These are phyloP conservation scores for Epichloe sibirici DNA, from an alignment of 2,329 filamentous ascomycete species.

Conservation along the genomic window DNA sequence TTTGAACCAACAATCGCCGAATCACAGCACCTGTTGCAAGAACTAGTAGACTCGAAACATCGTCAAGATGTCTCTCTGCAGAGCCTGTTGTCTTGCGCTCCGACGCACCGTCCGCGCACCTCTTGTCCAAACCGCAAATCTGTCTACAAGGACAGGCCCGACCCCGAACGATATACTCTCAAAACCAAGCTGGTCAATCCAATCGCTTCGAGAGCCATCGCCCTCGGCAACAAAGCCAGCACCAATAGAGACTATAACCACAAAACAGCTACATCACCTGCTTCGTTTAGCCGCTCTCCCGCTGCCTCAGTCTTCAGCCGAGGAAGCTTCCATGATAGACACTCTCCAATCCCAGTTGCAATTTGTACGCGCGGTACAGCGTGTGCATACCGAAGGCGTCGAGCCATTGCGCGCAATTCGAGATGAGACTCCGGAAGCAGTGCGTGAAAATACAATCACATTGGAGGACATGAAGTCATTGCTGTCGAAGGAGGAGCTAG, in stretches of 20 bases:
- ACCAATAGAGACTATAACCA: constrained; percentile 38
- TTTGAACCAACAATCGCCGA: too few species aligned
- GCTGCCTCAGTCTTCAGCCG: constrained; percentile 45
- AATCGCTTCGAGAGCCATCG: constrained; percentile 39
- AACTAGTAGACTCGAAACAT: not conserved
- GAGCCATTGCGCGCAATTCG: constrained; percentile 66
- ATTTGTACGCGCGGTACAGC: constrained; percentile 80
- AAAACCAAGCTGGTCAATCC: constrained; percentile 72
- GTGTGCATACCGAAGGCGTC: constrained; percentile 60
- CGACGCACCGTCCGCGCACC: constrained; percentile 9
- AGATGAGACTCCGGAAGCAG: constrained; percentile 61
- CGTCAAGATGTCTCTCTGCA: constrained; percentile 18
- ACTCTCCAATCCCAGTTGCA: constrained; percentile 73
- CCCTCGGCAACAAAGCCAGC: constrained; percentile 8
- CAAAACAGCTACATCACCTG: constrained; percentile 65
- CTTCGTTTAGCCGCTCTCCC: constrained; percentile 84
- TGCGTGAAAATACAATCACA: constrained; percentile 46
- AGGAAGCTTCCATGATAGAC: constrained; percentile 58
- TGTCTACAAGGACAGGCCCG: constrained; percentile 5
- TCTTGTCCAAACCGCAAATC: constrained; percentile 4
- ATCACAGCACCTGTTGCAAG: too few species aligned
- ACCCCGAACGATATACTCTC: constrained; percentile 40
- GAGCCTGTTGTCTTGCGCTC: constrained; percentile 18
- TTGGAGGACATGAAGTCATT: constrained; percentile 43
- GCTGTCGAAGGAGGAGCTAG: constrained; percentile 46